These are phyloP conservation scores for Quercus berberidifolia DNA, from an alignment of 306 rosid species.

Conservation along the genomic window DNA sequence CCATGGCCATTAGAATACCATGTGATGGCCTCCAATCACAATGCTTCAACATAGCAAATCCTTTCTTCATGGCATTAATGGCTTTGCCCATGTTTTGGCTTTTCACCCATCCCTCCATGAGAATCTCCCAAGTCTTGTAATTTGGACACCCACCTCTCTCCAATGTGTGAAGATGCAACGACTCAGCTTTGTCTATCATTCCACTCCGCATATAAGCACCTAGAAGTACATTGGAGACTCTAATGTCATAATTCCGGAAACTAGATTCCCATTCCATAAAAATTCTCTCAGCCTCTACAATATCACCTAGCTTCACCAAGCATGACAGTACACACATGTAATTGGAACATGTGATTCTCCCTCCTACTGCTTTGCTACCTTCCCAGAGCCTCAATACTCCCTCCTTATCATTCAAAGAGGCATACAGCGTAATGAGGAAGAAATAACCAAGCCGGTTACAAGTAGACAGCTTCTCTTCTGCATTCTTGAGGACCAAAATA, in stretches of 20 bases:
- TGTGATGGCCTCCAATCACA: constrained; percentile 66
- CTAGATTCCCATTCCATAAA: constrained; percentile 72
- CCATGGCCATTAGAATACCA: constrained; percentile 45
- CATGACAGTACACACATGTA: constrained; percentile 65
- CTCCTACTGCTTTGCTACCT: constrained; percentile 56
- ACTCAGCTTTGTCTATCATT: constrained; percentile 64
- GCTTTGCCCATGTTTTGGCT: constrained; percentile 49
- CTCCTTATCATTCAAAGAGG: constrained; percentile 56
- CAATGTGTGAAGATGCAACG: constrained; percentile 61
- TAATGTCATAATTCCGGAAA: constrained; percentile 56
- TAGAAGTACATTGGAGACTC: constrained; percentile 83
- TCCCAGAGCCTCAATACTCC: constrained; percentile 70
- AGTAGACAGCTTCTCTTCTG: constrained; percentile 63
- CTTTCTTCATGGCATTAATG: constrained; percentile 52
- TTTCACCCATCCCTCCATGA: constrained; percentile 69
- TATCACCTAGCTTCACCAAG: constrained; percentile 67
- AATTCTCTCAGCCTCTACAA: constrained; percentile 54
- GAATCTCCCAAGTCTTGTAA: constrained; percentile 93
- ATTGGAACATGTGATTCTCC: constrained; percentile 64
- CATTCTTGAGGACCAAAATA: constrained; percentile 40
- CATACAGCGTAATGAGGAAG: constrained; percentile 70
- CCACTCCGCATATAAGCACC: constrained; percentile 83
- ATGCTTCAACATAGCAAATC: constrained; percentile 40
- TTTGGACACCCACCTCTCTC: constrained; percentile 75
- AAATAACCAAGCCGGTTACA: constrained; percentile 64